Evolutionary conservation across 306 rosid genomes (phyloP).

Genomic region (Casuarina glauca): DNA sequence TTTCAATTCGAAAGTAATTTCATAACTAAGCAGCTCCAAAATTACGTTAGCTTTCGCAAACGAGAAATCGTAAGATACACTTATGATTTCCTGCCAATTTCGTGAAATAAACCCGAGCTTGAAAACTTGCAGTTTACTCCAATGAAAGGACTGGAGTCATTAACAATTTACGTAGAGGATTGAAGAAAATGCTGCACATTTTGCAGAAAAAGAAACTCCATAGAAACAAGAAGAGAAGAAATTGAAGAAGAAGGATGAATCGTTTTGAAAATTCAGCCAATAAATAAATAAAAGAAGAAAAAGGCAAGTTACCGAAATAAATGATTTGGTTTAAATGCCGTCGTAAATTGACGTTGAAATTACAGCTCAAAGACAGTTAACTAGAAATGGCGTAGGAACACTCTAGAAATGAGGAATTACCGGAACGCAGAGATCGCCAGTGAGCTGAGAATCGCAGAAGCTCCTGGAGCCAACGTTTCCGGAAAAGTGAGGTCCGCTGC

Average conservation of each 20-base stretch:
- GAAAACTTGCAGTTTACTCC: neutral
- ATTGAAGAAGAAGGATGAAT: neutral
- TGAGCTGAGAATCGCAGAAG: conserved; percentile 60
- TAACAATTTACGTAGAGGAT: neutral
- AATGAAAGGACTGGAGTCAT: neutral
- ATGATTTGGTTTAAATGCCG: too few species aligned
- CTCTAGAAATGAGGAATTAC: conserved; percentile 35
- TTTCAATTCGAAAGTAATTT: neutral
- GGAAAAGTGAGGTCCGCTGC: conserved; percentile 49
- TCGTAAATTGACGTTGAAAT: too few species aligned
- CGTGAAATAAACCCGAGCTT: too few species aligned
- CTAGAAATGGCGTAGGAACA: conserved; percentile 3
- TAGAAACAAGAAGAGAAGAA: too few species aligned
- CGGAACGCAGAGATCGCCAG: conserved; percentile 88
- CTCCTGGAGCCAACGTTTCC: conserved; percentile 48
- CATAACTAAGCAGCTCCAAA: neutral
- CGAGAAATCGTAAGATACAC: too few species aligned
- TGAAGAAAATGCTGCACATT: neutral
- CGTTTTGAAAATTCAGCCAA: too few species aligned
- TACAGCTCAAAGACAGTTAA: neutral
- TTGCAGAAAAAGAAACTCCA: neutral
- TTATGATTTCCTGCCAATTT: too few species aligned
- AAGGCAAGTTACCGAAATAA: too few species aligned
- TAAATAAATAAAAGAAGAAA: too few species aligned
- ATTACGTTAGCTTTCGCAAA: neutral